phyloP scores from a whole-genome alignment of 352 stramenopile species.

The Elongisporangium prolatum region DNA sequence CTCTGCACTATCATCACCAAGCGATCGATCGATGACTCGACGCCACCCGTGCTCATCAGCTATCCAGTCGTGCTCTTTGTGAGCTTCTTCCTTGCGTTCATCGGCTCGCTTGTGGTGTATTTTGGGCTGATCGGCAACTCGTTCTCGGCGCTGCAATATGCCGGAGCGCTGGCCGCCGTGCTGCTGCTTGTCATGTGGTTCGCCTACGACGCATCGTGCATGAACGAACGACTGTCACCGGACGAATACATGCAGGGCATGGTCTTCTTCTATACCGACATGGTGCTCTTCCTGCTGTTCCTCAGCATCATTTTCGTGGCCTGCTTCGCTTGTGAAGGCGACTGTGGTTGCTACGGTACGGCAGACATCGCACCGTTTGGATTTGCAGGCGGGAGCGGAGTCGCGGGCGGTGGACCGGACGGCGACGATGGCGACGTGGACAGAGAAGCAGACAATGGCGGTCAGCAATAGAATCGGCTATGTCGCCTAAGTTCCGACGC shows the following conservation, averaged over 20 bases:
- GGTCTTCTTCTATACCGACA: constrained; percentile 83
- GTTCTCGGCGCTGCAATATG: constrained; percentile 50
- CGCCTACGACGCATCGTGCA: constrained; percentile 68
- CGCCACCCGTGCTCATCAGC: constrained; percentile 40
- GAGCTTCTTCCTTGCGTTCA: constrained; percentile 46
- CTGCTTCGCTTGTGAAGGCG: constrained; percentile 72
- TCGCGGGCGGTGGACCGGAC: background rate
- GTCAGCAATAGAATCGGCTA: constrained; percentile 2
- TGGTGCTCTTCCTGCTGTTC: constrained; percentile 77
- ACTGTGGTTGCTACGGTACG: constrained; percentile 68
- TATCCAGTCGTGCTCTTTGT: constrained; percentile 50
- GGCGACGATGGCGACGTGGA: constrained; percentile 16
- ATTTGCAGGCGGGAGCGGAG: constrained; percentile 7
- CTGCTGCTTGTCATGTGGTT: constrained; percentile 80
- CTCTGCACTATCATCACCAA: constrained; percentile 48
- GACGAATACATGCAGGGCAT: constrained; percentile 84
- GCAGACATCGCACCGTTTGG: constrained; percentile 60
- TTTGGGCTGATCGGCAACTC: constrained; percentile 49
- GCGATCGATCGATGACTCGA: constrained; percentile 24
- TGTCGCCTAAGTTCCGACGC: background rate
- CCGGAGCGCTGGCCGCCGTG: constrained; percentile 43
- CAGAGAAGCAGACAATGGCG: constrained; percentile 21
- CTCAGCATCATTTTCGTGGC: constrained; percentile 74
- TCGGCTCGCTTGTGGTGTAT: constrained; percentile 59
- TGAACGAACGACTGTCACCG: constrained; percentile 69